Evolutionary conservation across 768 basidiomycete genomes (phyloP).

Genomic region (Suillus discolor): DNA sequence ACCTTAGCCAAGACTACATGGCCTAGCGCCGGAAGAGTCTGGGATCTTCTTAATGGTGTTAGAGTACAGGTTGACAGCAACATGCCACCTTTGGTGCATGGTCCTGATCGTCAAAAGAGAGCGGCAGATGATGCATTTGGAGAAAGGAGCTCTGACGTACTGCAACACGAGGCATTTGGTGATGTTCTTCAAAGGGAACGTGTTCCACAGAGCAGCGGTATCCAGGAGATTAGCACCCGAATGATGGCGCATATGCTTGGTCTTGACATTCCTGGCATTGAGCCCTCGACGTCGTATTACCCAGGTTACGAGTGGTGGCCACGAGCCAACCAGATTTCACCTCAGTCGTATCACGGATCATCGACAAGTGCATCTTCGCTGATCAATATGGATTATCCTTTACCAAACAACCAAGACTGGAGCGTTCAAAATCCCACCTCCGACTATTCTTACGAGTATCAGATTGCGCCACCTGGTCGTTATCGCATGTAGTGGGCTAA

Average conservation of each 20-base stretch:
- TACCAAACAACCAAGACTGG: slow-evolving; percentile 22
- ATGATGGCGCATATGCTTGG: slow-evolving; percentile 77
- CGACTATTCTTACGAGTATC: slow-evolving; percentile 24
- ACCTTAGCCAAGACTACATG: slow-evolving; percentile 53
- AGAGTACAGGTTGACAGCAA: slow-evolving; percentile 53
- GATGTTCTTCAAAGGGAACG: slow-evolving; percentile 26
- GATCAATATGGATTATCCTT: slow-evolving; percentile 22
- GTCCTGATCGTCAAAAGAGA: slow-evolving; percentile 54
- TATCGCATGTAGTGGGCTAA: slow-evolving; percentile 24
- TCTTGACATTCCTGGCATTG: slow-evolving; percentile 61
- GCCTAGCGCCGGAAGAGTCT: slow-evolving; percentile 70
- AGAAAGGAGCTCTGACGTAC: slow-evolving; percentile 49
- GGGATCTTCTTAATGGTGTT: slow-evolving; percentile 68
- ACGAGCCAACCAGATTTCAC: slow-evolving; percentile 28
- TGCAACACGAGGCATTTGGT: slow-evolving; percentile 44
- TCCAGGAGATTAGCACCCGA: slow-evolving; percentile 64
- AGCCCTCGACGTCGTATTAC: slow-evolving; percentile 52
- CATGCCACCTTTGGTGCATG: slow-evolving; percentile 37
- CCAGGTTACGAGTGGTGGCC: slow-evolving; percentile 72
- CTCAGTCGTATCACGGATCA: slow-evolving; percentile 17
- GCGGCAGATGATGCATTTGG: slow-evolving; percentile 67
- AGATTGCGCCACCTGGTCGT: slow-evolving; percentile 17
- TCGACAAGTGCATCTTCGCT: slow-evolving; percentile 13
- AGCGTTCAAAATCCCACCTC: slow-evolving; percentile 15
- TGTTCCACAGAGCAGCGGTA: slow-evolving; percentile 37